Base-by-base conservation (phyloP, 371 early-diverging fungal genomes). In the Apophysomyces elegans region DNA sequence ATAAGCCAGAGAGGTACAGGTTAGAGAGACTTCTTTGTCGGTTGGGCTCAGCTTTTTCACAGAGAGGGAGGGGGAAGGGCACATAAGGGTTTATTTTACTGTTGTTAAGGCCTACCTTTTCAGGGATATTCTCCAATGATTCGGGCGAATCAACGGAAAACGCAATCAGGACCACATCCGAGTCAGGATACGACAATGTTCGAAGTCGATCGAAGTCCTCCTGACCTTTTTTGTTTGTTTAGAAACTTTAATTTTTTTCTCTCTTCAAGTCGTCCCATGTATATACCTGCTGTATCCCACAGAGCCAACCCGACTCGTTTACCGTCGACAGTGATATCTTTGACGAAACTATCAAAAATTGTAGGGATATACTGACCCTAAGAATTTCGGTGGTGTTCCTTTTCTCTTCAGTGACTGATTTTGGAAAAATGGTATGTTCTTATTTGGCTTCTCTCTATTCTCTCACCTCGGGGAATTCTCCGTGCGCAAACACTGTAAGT, bases 171-270 rank as follows among this genome's bases (percentile, higher is more conserved):
- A 96, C 87, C 38, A 93, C 94, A 73, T 96, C 93, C 8, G 95
- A 88, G 68, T 94, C 94, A 18, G 95, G 94, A 77, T 96, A 96
- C 47, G 93, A 91, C 44, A 96, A 84, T 14, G 94, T 92, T 14
- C 97, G 87, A 63, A 96, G 82, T 44, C 93, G 91, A 75, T 96
- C 95, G 77, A 93, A 96, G 69, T 94, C 94, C 77, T 96, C 97
- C 77, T 97, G 97, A 21, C 94, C 66, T 37, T 16, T 38, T 14
- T 26, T 26, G 32, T 26, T 26, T 26, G 32, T 26, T 26, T 26
- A 26, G 32, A 26, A 26, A 26, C 32, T 26, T 26, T 26, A 8
- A 36, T 37, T 18, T 58, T 13, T n/a, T 26, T 46, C 32, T 21
- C 32, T 26, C 32, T 26, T 47, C 13, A 35, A 13, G 36, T 41